Evolutionary conservation across 768 basidiomycete genomes (phyloP).

Genomic region (Lenzites betulinus): DNA sequence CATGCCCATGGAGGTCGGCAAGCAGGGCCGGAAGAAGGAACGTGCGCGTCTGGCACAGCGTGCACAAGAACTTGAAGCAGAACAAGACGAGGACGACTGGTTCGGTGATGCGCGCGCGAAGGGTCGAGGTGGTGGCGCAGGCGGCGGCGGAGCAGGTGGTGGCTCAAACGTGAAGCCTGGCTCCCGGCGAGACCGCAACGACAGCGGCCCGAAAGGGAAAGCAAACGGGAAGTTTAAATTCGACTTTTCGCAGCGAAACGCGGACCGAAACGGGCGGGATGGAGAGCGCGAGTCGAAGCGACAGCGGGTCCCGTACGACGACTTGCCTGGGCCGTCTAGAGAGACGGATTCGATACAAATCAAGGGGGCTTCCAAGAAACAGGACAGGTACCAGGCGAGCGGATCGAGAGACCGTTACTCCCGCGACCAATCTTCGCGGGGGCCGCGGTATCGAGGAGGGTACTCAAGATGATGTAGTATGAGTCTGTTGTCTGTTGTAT

Average conservation of each 20-base stretch:
- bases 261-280: conserved; percentile 6
- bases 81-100: conserved; percentile 67
- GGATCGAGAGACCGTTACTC: conserved; percentile 17
- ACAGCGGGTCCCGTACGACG: conserved; percentile 14
- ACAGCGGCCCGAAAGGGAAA: conserved; percentile 16
- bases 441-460: conserved; percentile 36
- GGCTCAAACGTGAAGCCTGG: too few relatives aligned
- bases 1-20: conserved; percentile 64
- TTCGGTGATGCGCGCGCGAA: conserved; percentile 46
- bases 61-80: conserved; percentile 42
- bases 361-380: conserved; percentile 26
- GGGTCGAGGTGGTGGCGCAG: conserved; percentile 33
- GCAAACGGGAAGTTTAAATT: conserved; percentile 26
- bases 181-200: neutral
- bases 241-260: conserved; percentile 14
- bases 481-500: neutral
- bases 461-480: conserved; percentile 29
- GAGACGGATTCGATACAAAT: conserved; percentile 32
- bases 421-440: conserved; percentile 22
- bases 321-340: conserved; percentile 25
- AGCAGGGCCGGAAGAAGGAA: conserved; percentile 61
- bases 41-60: conserved; percentile 55
- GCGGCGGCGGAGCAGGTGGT: conserved; percentile 27
- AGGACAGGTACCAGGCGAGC: conserved; percentile 18
- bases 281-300: conserved; percentile 16